Evolutionary conservation across 192 early-diverging fungal genomes (phyloP).

Genomic region (Podila clonocystis): DNA sequence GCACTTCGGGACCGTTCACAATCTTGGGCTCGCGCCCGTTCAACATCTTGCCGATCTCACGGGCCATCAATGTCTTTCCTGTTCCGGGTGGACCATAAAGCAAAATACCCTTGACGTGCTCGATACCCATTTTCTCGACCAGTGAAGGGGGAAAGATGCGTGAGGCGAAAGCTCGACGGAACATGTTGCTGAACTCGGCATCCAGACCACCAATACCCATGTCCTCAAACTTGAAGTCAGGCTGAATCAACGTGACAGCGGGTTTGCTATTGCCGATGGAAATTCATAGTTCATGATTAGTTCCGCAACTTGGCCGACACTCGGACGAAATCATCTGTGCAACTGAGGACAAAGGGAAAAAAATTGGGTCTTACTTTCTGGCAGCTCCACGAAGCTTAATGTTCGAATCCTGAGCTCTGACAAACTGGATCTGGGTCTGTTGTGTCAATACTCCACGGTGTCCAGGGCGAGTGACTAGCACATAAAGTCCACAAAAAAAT

Average conservation of each 20-base stretch:
- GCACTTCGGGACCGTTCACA: conserved; percentile 95
- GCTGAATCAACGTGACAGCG: conserved; percentile 85
- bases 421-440: conserved; percentile 75
- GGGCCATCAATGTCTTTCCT: conserved; percentile 97
- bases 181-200: conserved; percentile 92
- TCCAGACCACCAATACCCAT: conserved; percentile 98
- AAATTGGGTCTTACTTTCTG: conserved; percentile 49
- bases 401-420: conserved; percentile 74
- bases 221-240: conserved; percentile 97
- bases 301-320: conserved; percentile 1
- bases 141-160: conserved; percentile 94
- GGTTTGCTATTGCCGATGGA: conserved; percentile 52
- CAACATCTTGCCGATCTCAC: conserved; percentile 99
- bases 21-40: conserved; percentile 94
- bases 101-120: conserved; percentile 95
- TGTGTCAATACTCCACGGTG: conserved; percentile 79
- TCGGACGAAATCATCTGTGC: conserved; percentile 4
- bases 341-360: too few relatives aligned
- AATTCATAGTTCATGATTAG: neutral
- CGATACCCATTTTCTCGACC: conserved; percentile 95
- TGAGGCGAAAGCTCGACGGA: conserved; percentile 97
- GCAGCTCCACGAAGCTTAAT: conserved; percentile 78
- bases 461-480: conserved; percentile 10
- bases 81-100: conserved; percentile 96
- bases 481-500: neutral